Percentiles rank a stretch among this genome's conserved stretches.
phyloP scores from a whole-genome alignment of 352 stramenopile species.

The Pythium insidiosum region DNA sequence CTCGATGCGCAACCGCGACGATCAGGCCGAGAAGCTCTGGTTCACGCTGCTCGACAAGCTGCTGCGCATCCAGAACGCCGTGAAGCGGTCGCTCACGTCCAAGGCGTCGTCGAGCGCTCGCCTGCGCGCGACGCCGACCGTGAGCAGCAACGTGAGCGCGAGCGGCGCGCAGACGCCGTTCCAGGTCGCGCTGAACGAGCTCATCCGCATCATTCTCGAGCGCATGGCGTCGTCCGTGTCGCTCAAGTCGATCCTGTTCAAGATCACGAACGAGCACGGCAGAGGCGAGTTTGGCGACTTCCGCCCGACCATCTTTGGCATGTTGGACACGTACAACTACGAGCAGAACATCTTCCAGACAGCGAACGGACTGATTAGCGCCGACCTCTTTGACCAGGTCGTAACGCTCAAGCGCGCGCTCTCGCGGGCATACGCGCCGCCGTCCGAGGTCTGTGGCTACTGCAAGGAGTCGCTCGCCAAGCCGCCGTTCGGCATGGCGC shows the following conservation, averaged over 20 bases:
- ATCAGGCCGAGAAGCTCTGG: slow-evolving; percentile 91
- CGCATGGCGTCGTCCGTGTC: slow-evolving; percentile 92
- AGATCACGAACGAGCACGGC: slow-evolving; percentile 93
- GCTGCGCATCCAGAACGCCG: slow-evolving; percentile 88
- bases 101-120: slow-evolving; percentile 38
- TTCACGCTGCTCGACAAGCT: slow-evolving; percentile 93
- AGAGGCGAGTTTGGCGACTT: slow-evolving; percentile 92
- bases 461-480: slow-evolving; percentile 78
- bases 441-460: slow-evolving; percentile 71
- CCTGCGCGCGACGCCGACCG: slow-evolving; percentile 35
- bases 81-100: slow-evolving; percentile 83
- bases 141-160: slow-evolving; percentile 37
- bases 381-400: slow-evolving; percentile 81
- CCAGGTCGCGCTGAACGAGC: slow-evolving; percentile 86
- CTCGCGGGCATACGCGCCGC: slow-evolving; percentile 60
- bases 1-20: slow-evolving; percentile 71
- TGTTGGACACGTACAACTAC: slow-evolving; percentile 92
- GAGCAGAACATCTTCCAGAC: slow-evolving; percentile 88
- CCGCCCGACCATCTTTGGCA: slow-evolving; percentile 90
- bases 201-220: slow-evolving; percentile 92
- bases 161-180: slow-evolving; percentile 78
- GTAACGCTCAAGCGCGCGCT: slow-evolving; percentile 69
- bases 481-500: slow-evolving; percentile 77
- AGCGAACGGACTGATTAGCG: slow-evolving; percentile 73
- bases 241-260: slow-evolving; percentile 90